phyloP scores from a whole-genome alignment of 495 filamentous ascomycete genomes.

The Tuber umbilicatum region DNA sequence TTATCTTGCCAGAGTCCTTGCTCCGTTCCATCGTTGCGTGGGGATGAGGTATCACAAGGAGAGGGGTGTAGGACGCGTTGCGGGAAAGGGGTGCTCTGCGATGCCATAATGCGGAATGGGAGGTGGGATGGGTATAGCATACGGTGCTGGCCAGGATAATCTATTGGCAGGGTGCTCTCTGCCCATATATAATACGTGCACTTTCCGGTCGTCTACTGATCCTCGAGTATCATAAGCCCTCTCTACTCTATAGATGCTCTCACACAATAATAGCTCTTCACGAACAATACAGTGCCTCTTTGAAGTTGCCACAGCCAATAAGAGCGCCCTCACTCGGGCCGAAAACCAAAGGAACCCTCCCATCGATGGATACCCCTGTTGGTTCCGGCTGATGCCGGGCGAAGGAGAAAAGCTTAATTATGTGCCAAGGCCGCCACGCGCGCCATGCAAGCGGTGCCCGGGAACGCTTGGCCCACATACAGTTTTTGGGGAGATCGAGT shows the following conservation, averaged over 20 bases:
- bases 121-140: background rate
- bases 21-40: background rate
- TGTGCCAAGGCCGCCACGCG: background rate
- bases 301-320: background rate
- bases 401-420: background rate
- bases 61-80: background rate
- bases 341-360: background rate
- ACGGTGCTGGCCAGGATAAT: background rate
- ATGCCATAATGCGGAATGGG: background rate
- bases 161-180: background rate
- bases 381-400: background rate
- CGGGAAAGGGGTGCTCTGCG: background rate
- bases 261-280: background rate
- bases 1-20: background rate
- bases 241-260: no score
- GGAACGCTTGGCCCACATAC: slow-evolving; percentile 1
- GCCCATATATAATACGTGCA: background rate
- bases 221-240: background rate
- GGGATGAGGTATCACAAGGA: background rate
- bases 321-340: no score
- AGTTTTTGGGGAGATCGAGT: background rate
- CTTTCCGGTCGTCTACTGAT: background rate
- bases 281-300: background rate
- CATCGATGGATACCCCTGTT: background rate
- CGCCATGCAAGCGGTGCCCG: background rate